phyloP scores from a whole-genome alignment of 306 rosid species.

The Cucumis melo region DNA sequence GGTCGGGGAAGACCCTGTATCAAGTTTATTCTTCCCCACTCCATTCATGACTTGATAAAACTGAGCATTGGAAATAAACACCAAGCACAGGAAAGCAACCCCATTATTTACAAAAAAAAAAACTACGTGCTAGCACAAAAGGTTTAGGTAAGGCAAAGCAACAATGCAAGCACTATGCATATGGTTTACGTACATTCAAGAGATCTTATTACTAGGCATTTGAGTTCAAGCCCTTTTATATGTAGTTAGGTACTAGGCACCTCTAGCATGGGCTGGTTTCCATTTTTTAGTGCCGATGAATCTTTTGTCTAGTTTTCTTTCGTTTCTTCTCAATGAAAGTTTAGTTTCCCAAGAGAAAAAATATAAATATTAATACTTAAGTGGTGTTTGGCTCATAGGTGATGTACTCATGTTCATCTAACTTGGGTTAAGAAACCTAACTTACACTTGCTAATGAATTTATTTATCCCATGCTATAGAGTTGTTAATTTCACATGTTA shows the following conservation, averaged over 20 bases:
- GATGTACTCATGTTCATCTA: neutral
- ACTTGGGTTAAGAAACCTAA: neutral
- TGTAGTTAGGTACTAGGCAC: neutral
- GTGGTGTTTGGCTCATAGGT: neutral
- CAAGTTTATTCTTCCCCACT: neutral
- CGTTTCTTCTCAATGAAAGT: too few species aligned
- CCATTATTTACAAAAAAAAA: neutral
- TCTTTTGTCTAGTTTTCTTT: neutral
- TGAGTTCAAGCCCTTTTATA: too few species aligned
- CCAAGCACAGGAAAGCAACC: neutral
- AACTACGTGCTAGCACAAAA: neutral
- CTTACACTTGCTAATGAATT: neutral
- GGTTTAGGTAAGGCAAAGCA: neutral
- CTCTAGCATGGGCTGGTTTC: neutral
- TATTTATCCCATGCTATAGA: neutral
- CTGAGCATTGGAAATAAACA: neutral
- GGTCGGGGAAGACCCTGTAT: neutral
- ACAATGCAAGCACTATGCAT: neutral
- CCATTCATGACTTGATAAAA: neutral
- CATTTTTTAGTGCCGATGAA: neutral
- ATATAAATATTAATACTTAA: too few species aligned
- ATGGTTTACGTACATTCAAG: neutral
- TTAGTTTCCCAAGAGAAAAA: neutral
- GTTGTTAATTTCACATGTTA: neutral
- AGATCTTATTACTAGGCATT: neutral